Evolutionary conservation across 768 basidiomycete genomes (phyloP).

Genomic region (Tulasnella sp.): DNA sequence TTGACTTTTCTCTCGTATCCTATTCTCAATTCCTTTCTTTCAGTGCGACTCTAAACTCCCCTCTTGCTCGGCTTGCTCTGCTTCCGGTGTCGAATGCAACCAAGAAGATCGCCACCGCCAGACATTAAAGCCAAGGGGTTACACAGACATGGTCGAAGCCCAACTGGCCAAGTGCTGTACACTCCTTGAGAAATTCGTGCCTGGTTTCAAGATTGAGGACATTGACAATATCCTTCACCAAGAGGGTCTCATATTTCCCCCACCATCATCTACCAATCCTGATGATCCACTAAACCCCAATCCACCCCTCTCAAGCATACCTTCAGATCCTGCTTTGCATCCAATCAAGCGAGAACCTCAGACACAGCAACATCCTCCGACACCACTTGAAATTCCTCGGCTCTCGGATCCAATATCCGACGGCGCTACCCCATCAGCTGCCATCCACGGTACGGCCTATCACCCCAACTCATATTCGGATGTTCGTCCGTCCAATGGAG

Average conservation of each 20-base stretch:
- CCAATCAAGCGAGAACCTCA: too few relatives aligned
- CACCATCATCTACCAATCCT: too few relatives aligned
- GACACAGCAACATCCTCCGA: neutral
- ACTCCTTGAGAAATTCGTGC: slow-evolving; percentile 57
- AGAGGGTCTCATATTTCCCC: slow-evolving; percentile 2
- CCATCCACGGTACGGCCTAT: slow-evolving; percentile 25
- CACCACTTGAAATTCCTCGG: neutral
- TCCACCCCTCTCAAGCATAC: too few relatives aligned
- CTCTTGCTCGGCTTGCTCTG: slow-evolving; percentile 70
- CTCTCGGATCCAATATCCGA: slow-evolving; percentile 27
- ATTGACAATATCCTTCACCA: slow-evolving; percentile 47
- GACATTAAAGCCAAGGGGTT: slow-evolving; percentile 71
- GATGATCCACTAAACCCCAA: too few relatives aligned
- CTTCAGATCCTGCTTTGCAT: too few relatives aligned
- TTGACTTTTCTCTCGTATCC: slow-evolving; percentile 22
- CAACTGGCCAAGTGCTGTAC: slow-evolving; percentile 67
- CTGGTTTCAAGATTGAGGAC: slow-evolving; percentile 50
- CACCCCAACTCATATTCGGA: slow-evolving; percentile 18
- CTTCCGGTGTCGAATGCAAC: slow-evolving; percentile 65
- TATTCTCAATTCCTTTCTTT: slow-evolving; percentile 19
- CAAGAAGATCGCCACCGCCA: slow-evolving; percentile 83
- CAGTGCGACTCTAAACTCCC: slow-evolving; percentile 89
- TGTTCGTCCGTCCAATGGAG: slow-evolving; percentile 1
- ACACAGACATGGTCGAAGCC: slow-evolving; percentile 70
- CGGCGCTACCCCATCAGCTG: slow-evolving; percentile 28